Conservation (phyloP, 495 filamentous ascomycete species). For the Talaromyces proteolyticus region DNA sequence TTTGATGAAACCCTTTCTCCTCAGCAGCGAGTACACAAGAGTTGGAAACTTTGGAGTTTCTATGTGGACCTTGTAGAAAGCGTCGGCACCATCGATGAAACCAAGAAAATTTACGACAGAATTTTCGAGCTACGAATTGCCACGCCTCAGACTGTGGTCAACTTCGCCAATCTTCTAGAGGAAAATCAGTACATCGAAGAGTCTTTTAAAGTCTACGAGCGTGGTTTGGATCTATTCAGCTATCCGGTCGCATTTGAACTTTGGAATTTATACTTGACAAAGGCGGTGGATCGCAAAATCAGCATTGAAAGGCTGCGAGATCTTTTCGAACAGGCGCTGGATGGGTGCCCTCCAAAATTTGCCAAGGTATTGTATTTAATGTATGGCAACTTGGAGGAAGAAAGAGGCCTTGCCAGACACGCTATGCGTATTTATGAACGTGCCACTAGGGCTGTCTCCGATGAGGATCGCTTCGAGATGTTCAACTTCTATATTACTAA, state of each 20-base stretch:
- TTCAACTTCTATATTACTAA: slow-evolving; percentile 99
- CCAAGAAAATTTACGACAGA: slow-evolving; percentile 87
- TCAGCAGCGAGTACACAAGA: slow-evolving; percentile 96
- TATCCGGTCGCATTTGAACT: slow-evolving; percentile 98
- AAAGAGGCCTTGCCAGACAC: slow-evolving; percentile 90
- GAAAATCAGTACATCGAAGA: slow-evolving; percentile 97
- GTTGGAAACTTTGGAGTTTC: slow-evolving; percentile 99
- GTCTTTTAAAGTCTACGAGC: slow-evolving; percentile 95
- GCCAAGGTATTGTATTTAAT: slow-evolving; percentile 94
- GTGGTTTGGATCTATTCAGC: slow-evolving; percentile 92
- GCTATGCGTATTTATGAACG: slow-evolving; percentile 99
- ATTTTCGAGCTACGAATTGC: slow-evolving; percentile 98
- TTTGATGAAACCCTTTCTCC: slow-evolving; percentile 93
- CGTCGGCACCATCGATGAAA: slow-evolving; percentile 86
- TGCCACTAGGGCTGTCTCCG: slow-evolving; percentile 89
- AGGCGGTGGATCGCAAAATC: slow-evolving; percentile 92
- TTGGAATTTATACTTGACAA: slow-evolving; percentile 98
- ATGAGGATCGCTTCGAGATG: slow-evolving; percentile 94
- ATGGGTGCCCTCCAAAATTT: slow-evolving; percentile 92
- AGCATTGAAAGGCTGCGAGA: slow-evolving; percentile 91
- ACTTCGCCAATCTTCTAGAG: slow-evolving; percentile 94
- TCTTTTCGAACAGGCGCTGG: slow-evolving; percentile 94
- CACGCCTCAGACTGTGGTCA: slow-evolving; percentile 96
- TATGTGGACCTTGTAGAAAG: slow-evolving; percentile 98
- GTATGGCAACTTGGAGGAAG: slow-evolving; percentile 97